Percentiles rank a stretch among this genome's conserved stretches.
Conservation (phyloP, 2,329 filamentous ascomycete species). For the Aureobasidium namibiae region DNA sequence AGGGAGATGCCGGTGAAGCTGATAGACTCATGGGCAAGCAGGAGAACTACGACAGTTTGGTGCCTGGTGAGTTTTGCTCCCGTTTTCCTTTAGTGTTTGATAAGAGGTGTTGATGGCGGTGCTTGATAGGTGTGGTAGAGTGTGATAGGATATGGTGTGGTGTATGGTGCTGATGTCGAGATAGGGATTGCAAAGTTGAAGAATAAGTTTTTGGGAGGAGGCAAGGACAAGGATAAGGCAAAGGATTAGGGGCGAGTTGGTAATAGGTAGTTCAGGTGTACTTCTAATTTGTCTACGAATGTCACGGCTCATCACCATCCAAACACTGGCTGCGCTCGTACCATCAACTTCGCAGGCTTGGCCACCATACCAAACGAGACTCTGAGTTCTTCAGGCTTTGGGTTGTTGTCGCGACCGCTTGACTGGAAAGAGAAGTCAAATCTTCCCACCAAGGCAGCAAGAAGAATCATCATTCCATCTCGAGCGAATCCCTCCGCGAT, state of each 20-base stretch:
- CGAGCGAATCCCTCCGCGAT: constrained; percentile 3
- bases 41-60: not conserved
- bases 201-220: not conserved
- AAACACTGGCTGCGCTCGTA: not conserved
- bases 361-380: not conserved
- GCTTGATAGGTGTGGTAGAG: no score
- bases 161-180: not conserved
- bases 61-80: not conserved
- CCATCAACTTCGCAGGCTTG: not conserved
- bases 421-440: constrained; percentile 1
- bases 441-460: not conserved
- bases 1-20: not conserved
- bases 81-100: not conserved
- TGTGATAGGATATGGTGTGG: no score
- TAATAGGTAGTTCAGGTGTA: no score
- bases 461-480: constrained; percentile 2
- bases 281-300: no score
- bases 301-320: not conserved
- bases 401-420: not conserved
- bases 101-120: not conserved
- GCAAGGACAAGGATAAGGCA: not conserved
- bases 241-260: not conserved
- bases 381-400: not conserved
- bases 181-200: constrained; percentile 1
- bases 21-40: not conserved